Percentiles rank a stretch among this genome's conserved stretches.
Evolutionary conservation across 2,329 filamentous ascomycete species (phyloP).

Genomic region (Fusarium kyushuense): DNA sequence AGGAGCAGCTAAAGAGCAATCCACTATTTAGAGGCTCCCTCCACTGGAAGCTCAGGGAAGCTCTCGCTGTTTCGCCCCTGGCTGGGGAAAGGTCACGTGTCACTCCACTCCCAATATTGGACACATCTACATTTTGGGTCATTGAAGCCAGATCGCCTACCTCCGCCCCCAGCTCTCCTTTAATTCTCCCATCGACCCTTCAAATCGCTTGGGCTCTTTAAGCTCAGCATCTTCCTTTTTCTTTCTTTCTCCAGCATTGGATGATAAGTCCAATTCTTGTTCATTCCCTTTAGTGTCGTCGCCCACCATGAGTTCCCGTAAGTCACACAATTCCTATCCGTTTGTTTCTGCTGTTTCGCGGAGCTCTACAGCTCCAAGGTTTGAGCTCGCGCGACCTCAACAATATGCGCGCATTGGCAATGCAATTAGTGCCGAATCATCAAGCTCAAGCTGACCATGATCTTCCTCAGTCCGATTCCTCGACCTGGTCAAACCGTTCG

Average conservation of each 20-base stretch:
- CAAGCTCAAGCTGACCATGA: constrained; percentile 47
- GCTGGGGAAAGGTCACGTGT: constrained; percentile 50
- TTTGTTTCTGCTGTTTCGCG: constrained; percentile 30
- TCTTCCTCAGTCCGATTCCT: constrained; percentile 87
- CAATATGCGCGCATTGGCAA: constrained; percentile 46
- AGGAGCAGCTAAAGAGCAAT: background rate
- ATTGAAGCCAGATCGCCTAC: constrained; percentile 61
- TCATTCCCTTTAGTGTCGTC: constrained; percentile 52
- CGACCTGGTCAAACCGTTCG: constrained; percentile 99
- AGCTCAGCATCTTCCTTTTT: constrained; percentile 54
- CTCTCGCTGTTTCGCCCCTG: constrained; percentile 18
- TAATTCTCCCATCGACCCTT: constrained; percentile 51
- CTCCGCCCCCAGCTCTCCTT: constrained; percentile 54
- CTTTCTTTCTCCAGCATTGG: constrained; percentile 53
- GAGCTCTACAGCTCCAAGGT: constrained; percentile 26
- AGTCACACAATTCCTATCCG: constrained; percentile 52
- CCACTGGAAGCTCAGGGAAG: constrained; percentile 38
- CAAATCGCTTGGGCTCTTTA: constrained; percentile 53
- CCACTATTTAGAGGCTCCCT: constrained; percentile 4
- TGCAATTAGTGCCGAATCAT: constrained; percentile 14
- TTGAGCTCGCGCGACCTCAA: constrained; percentile 36
- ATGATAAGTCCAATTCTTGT: constrained; percentile 57
- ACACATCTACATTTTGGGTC: constrained; percentile 59
- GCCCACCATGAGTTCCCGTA: constrained; percentile 68
- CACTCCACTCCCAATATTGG: constrained; percentile 55